phyloP scores from a whole-genome alignment of 805 yeast species.

The Ascoidea asiatica region DNA sequence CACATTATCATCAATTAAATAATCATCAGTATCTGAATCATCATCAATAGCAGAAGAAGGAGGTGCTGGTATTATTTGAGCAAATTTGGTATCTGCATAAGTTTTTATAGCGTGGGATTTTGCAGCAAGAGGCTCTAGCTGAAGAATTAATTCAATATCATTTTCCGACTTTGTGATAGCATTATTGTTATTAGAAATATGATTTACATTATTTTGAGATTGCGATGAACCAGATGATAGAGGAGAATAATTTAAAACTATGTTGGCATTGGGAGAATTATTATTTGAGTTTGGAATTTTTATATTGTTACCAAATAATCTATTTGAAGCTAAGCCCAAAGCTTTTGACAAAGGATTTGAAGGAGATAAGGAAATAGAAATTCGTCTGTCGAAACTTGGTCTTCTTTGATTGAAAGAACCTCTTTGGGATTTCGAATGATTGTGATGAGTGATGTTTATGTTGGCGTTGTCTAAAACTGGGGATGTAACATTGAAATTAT shows the following conservation, averaged over 20 bases:
- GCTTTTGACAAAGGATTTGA: conserved; percentile 85
- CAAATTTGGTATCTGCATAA: conserved; percentile 83
- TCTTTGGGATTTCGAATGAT: conserved; percentile 30
- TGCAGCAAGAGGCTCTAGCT: conserved; percentile 67
- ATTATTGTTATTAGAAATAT: neutral
- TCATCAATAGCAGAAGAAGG: conserved; percentile 14
- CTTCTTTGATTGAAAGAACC: conserved; percentile 36
- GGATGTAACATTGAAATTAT: conserved; percentile 2
- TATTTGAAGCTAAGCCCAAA: conserved; percentile 72
- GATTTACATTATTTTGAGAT: neutral
- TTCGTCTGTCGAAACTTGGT: conserved; percentile 47
- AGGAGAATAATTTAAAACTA: neutral
- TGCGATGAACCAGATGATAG: neutral
- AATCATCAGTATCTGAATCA: conserved; percentile 11
- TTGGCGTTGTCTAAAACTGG: conserved; percentile 16
- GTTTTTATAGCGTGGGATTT: conserved; percentile 81
- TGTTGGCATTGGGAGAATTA: neutral
- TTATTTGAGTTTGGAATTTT: neutral
- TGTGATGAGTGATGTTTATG: conserved; percentile 17
- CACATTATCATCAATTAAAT: conserved; percentile 22
- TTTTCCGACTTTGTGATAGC: conserved; percentile 7
- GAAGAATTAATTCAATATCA: conserved; percentile 21
- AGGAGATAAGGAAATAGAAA: conserved; percentile 60
- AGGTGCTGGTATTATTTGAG: conserved; percentile 70
- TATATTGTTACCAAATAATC: conserved; percentile 52